Evolutionary conservation across 139 green algal genomes (phyloP).

Genomic region (Marvania coccoides): DNA sequence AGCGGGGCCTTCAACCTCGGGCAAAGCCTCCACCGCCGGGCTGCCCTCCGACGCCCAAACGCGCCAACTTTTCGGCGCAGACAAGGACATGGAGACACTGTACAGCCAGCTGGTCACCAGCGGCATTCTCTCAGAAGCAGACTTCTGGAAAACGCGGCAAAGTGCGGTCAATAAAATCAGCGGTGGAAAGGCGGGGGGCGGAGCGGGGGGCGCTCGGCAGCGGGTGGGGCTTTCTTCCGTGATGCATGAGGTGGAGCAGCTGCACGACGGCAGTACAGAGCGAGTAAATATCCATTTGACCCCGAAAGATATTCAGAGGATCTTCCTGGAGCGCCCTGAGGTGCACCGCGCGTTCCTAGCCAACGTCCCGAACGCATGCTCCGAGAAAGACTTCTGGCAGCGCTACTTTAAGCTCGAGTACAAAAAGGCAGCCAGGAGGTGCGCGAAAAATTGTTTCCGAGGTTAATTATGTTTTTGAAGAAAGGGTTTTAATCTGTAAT

Average conservation of each 20-base stretch:
- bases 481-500: neutral
- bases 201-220: slow-evolving; percentile 5
- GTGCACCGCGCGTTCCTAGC: slow-evolving; percentile 38
- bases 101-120: slow-evolving; percentile 35
- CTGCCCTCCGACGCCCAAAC: slow-evolving; percentile 1
- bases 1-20: neutral
- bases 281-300: slow-evolving; percentile 36
- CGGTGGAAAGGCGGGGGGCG: neutral
- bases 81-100: slow-evolving; percentile 30
- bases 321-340: slow-evolving; percentile 43
- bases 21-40: neutral
- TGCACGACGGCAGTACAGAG: slow-evolving; percentile 28
- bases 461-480: neutral
- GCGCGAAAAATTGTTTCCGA: neutral
- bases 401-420: slow-evolving; percentile 44
- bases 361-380: slow-evolving; percentile 33
- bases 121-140: slow-evolving; percentile 33
- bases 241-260: slow-evolving; percentile 29
- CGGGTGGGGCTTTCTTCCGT: slow-evolving; percentile 25
- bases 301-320: slow-evolving; percentile 12
- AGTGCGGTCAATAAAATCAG: neutral
- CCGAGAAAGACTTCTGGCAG: slow-evolving; percentile 44
- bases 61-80: neutral
- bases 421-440: slow-evolving; percentile 9
- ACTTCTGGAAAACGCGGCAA: slow-evolving; percentile 38